Evolutionary conservation across 2,329 filamentous ascomycete genomes (phyloP).

Genomic region (Colletotrichum camelliae): DNA sequence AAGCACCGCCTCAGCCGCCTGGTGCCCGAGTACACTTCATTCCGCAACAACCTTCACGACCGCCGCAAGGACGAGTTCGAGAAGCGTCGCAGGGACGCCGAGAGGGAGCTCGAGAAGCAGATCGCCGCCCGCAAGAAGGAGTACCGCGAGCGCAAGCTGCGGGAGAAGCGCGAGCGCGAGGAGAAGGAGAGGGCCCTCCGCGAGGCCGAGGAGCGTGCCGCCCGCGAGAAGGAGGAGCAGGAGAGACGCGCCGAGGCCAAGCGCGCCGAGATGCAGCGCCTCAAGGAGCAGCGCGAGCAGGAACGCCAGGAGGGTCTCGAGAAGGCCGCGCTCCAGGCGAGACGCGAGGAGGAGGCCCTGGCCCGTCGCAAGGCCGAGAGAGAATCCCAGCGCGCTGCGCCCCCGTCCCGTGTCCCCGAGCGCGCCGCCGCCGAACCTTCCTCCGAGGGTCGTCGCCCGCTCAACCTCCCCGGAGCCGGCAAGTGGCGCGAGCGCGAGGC

Average conservation of each 20-base stretch:
- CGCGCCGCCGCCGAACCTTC: conserved; percentile 37
- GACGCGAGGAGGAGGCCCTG: conserved; percentile 88
- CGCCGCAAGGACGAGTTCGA: conserved; percentile 95
- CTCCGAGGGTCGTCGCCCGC: conserved; percentile 25
- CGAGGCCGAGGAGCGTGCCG: conserved; percentile 86
- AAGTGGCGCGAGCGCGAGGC: conserved; percentile 50
- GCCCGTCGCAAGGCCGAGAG: conserved; percentile 74
- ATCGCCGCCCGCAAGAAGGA: conserved; percentile 89
- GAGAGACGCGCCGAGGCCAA: conserved; percentile 80
- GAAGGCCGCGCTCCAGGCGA: conserved; percentile 72
- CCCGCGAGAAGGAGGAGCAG: conserved; percentile 86
- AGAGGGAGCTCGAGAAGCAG: conserved; percentile 91
- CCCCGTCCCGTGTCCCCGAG: conserved; percentile 47
- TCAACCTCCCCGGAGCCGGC: conserved; percentile 38
- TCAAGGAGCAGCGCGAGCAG: conserved; percentile 69
- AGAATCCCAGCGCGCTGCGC: conserved; percentile 47
- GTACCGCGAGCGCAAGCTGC: conserved; percentile 79
- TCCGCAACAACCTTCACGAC: conserved; percentile 82
- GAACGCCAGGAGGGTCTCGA: conserved; percentile 72
- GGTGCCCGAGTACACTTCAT: conserved; percentile 82
- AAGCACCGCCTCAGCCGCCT: conserved; percentile 91
- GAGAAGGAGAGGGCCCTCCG: conserved; percentile 78
- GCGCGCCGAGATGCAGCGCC: conserved; percentile 70
- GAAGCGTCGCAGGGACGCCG: conserved; percentile 87
- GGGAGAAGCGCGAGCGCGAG: conserved; percentile 84